Conservation (phyloP, 75 land plant genomes). For the Sequoia sempervirens region DNA sequence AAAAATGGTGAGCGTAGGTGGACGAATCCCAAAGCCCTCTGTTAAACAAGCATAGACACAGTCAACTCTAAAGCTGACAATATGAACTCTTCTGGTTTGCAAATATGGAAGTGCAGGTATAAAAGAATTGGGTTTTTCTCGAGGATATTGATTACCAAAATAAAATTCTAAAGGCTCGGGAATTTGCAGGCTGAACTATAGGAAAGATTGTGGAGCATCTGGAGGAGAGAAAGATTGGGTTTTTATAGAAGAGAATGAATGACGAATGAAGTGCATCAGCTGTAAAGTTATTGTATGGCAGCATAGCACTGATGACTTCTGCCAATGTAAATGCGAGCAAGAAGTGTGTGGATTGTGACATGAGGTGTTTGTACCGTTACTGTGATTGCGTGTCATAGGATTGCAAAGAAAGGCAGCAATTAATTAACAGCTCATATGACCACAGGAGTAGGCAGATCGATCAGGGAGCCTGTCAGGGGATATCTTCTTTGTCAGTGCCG, state of each 20-base stretch:
- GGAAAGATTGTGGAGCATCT: not conserved
- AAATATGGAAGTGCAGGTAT: not conserved
- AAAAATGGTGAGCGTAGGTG: slow-evolving; percentile 7
- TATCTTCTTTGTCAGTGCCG: not conserved
- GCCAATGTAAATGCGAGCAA: not conserved
- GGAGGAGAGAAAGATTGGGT: not conserved
- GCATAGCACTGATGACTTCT: not conserved
- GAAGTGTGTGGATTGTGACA: slow-evolving; percentile 5
- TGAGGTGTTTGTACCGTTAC: not conserved
- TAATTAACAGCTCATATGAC: not conserved
- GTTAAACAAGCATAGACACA: not conserved
- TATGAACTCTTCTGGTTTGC: not conserved
- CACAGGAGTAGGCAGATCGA: not conserved
- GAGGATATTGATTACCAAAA: not conserved
- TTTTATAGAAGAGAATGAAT: not conserved
- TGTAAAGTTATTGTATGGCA: slow-evolving; percentile 8
- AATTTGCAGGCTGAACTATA: not conserved
- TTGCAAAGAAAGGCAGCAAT: not conserved
- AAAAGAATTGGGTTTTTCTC: not conserved
- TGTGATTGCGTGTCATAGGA: slow-evolving; percentile 10
- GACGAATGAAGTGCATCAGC: slow-evolving; percentile 6
- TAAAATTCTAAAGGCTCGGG: not conserved
- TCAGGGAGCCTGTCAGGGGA: not conserved
- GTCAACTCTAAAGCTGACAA: not conserved
- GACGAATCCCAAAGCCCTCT: slow-evolving; percentile 10